Base-by-base conservation (phyloP, 2,329 filamentous ascomycete species). In the Colletotrichum lupini region DNA sequence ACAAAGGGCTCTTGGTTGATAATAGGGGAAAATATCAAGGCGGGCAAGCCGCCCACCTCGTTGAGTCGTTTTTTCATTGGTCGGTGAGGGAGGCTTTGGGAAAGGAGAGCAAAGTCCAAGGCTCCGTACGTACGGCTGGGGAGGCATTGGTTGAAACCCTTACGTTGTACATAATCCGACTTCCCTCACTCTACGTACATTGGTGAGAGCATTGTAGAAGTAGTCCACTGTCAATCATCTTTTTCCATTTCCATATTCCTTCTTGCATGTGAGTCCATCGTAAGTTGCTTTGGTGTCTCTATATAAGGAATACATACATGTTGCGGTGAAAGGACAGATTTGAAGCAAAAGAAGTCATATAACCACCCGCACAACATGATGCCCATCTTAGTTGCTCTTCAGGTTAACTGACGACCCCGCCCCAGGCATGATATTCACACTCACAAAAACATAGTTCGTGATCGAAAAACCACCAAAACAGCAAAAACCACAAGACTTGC, bases 201-300 rank as follows among this genome's bases (percentile, higher is more conserved):
- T 70, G 67, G 67, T 71, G 67, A 66, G 66, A 72, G 71, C 71
- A 71, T 66, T 73, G 71, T 73, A 73, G 71, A 73, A 73, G 37
- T 71, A 71, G 71, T 71, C 37, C 35, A 71, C 42, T 58, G 71
- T 66, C 42, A n/a, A 49, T 49, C 66, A 64, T 60, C 24, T 71
- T 60, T 70, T 60, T 35, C 58, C 37, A 59, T 46, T 30, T 4
- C 9, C 53, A 32, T n/a, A 11, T 12, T 19, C 16, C 22, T 5
- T 19, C 14, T 42, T 42, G 37, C 37, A 42, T 24, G 12, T n/a
- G 6, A 42, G 26, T 35, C 46, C n/a, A 5, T 9, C 22, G 5
- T 22, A 8, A 22, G 7, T 19, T 6, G 28, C 6, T 1, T 35
- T 35, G 32, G 11, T 35, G 32, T 12, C 11, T 35, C 9, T 12